Evolutionary conservation across 208 protist genomes (phyloP), one percentile per base, ranked within the genome.

Genomic region (Crithidia expoeki): DNA sequence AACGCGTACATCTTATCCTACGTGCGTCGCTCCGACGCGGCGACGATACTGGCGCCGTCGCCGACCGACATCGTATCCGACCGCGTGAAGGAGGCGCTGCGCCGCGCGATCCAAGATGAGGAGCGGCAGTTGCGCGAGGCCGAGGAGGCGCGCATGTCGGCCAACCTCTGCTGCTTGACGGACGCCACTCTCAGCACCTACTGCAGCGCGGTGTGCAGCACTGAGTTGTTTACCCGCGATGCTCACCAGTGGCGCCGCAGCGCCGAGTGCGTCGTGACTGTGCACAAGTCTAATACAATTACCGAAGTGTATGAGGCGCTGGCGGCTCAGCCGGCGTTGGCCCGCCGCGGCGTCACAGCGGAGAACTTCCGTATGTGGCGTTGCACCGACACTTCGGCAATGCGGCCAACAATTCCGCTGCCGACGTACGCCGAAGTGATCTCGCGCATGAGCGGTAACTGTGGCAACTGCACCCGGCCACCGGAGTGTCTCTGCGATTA

Each of bases 1-100:
- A 95, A 83, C 70, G 90, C 90, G 11, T 95, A 95, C 79, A 89
- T 95, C 59, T 65, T 93, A 7, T 90, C 82, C 23, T 95, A 95
- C 81, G 84, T 95, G 49, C 87, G 90, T 9, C 90, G 88, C 23
- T 73, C 84, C 5, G 85, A 88, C 42, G 84, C 84, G 19, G 38
- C 81, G 38, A 67, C 62, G 33, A 72, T 95, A 17, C 81, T 95
- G 11, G 81, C 81, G 19, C 81, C 81, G 25, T 81, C 79, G 30
- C 76, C 84, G 38, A 87, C 72, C 14, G 80, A 90, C 50, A 86
- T 88, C 76, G 81, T 93, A 49, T 68, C 87, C 4, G 76, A 84
- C 56, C 61, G 71, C 1, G 82, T 93, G 28, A 83, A 84, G 72
- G 81, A 93, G 42, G 79, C 72, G 40, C 36, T 91, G 67, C 76